Base-by-base conservation (phyloP, 225 moss, liverwort and hornwort species). In the Antitrichia curtipendula region DNA sequence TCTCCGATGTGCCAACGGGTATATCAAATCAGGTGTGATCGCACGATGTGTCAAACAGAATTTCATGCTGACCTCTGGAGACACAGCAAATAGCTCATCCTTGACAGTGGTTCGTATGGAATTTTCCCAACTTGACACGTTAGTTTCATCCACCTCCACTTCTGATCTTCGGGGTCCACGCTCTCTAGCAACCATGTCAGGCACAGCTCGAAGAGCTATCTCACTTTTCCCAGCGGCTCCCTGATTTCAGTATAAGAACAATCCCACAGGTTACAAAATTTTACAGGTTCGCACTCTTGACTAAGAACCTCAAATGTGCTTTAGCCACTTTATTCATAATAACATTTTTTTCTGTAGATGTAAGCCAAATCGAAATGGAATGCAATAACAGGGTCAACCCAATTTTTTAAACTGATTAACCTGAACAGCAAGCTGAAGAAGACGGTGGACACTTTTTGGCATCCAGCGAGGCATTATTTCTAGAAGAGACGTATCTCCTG, bases 401-500 rank as follows among this genome's bases (percentile, higher is more conserved):
- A 86, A 62, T 58, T 49, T 75, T 52, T 63, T 36, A 40, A 82
- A 89, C 38, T 82, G 27, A 61, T 49, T 62, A 88, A 95, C 95
- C 95, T 95, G 94, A 78, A 93, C 92, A 70, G 92, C 85, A 54
- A 98, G 94, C 82, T 92, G 96, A 86, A 98, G 89, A 82, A 98
- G 96, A 78, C 93, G 91, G 53, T 89, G 90, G 32, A 97, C 97
- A 80, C 80, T 89, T 82, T 93, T 94, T 71, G 98, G 97, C 89
- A 96, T 92, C 96, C 95, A 94, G 47, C 92, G 93, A 38, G 98
- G 98, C 79, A 96, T 89, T 92, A 98, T 92, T 86, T 95, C 93
- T 84, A 97, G 81, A 34, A 98, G 89, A 27, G 96, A 98, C 64
- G 96, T 90, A 90, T 97, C 98, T 85, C 92, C 94, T 86, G 92